Percentiles rank a stretch among this genome's conserved stretches.
phyloP scores from a whole-genome alignment of 768 basidiomycete species.

The Agaricus sinodeliciosus region DNA sequence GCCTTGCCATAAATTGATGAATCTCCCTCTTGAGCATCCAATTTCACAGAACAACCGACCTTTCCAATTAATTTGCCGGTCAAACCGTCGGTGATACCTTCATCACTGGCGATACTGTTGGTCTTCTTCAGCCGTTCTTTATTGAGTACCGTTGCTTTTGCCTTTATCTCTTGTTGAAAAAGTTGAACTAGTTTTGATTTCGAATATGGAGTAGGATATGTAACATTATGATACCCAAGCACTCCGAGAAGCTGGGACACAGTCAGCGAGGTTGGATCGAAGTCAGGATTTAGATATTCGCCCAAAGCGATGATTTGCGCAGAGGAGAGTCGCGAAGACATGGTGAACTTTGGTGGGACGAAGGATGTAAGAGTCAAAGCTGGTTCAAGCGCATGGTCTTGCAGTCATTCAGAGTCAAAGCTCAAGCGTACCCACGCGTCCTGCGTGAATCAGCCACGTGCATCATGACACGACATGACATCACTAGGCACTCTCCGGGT shows the following conservation, averaged over 20 bases:
- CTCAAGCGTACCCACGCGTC: constrained; percentile 1
- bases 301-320: constrained; percentile 68
- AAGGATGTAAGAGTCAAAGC: constrained; percentile 1
- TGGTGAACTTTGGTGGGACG: constrained; percentile 21
- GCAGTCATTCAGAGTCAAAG: not conserved
- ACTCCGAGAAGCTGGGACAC: constrained; percentile 78
- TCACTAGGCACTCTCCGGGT: not conserved
- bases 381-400: constrained; percentile 3
- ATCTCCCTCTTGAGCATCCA: not conserved
- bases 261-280: constrained; percentile 67
- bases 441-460: constrained; percentile 5
- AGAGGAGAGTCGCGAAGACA: constrained; percentile 70
- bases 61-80: constrained; percentile 65
- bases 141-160: constrained; percentile 48
- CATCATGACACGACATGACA: constrained; percentile 6
- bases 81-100: constrained; percentile 77
- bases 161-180: constrained; percentile 74
- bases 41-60: constrained; percentile 24
- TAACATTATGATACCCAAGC: constrained; percentile 69
- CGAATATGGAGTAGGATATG: constrained; percentile 67
- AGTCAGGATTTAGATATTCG: constrained; percentile 75
- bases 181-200: constrained; percentile 71
- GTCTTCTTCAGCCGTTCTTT: constrained; percentile 59
- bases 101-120: constrained; percentile 70
- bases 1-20: constrained; percentile 6